phyloP scores from a whole-genome alignment of 2,329 filamentous ascomycete genomes.

The Shiraia bambusicola region DNA sequence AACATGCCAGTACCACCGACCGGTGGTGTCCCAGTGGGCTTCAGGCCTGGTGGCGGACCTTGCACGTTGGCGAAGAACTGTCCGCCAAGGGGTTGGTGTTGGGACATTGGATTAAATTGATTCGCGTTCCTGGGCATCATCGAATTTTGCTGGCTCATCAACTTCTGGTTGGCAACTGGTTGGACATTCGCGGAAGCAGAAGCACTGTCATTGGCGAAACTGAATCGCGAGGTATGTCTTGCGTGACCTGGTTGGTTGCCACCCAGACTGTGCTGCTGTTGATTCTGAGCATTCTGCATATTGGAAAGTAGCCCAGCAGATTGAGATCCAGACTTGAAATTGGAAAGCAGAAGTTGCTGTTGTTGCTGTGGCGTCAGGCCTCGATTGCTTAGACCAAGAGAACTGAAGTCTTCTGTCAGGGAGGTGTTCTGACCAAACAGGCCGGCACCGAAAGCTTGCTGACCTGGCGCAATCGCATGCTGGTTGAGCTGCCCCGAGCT shows the following conservation, averaged over 20 bases:
- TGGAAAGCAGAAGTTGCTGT: conserved; percentile 65
- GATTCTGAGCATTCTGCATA: conserved; percentile 48
- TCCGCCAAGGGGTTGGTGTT: conserved; percentile 57
- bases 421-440: conserved; percentile 39
- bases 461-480: conserved; percentile 72
- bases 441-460: conserved; percentile 56
- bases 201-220: conserved; percentile 74
- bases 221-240: conserved; percentile 83
- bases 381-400: conserved; percentile 59
- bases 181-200: conserved; percentile 67
- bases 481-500: conserved; percentile 61
- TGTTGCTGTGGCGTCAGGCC: conserved; percentile 79
- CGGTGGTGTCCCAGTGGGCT: conserved; percentile 91
- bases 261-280: conserved; percentile 54
- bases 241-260: conserved; percentile 68
- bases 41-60: conserved; percentile 90
- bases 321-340: conserved; percentile 55
- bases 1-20: conserved; percentile 81
- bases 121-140: conserved; percentile 67
- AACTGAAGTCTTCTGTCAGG: conserved; percentile 43
- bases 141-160: conserved; percentile 82
- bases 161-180: conserved; percentile 73
- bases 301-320: conserved; percentile 57
- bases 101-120: conserved; percentile 55
- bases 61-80: conserved; percentile 86